These are phyloP conservation scores for Thelonectria olida DNA, from an alignment of 2,329 filamentous ascomycete genomes.

Conservation along the genomic window DNA sequence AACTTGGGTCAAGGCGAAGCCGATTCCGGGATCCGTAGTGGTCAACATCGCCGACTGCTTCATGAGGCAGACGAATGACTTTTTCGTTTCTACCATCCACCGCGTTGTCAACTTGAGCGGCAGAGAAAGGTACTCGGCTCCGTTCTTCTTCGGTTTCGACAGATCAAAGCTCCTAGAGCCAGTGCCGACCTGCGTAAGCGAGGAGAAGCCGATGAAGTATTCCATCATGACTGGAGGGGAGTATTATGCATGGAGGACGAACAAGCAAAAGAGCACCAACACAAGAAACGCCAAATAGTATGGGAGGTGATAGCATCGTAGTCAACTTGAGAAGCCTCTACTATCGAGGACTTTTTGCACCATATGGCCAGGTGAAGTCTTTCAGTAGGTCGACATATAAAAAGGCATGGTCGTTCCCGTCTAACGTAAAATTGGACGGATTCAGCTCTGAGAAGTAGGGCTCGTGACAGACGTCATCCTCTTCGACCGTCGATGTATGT, in stretches of 20 bases:
- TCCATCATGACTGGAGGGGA: conserved; percentile 46
- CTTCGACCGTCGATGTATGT: no score
- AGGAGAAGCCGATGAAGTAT: conserved; percentile 46
- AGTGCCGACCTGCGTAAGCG: conserved; percentile 43
- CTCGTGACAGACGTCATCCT: no score
- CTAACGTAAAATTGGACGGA: neutral
- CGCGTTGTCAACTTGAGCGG: conserved; percentile 53
- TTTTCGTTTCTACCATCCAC: conserved; percentile 60
- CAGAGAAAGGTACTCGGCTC: conserved; percentile 53
- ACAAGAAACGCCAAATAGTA: no score
- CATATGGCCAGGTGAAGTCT: neutral
- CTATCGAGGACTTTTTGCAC: no score
- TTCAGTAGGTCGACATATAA: neutral
- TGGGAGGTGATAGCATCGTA: no score
- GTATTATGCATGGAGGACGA: conserved; percentile 43
- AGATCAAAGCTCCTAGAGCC: conserved; percentile 39
- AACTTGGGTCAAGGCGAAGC: conserved; percentile 53
- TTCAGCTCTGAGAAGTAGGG: no score
- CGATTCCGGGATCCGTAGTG: conserved; percentile 54
- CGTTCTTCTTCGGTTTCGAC: conserved; percentile 57
- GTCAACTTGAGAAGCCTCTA: neutral
- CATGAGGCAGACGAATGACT: conserved; percentile 60
- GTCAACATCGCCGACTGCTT: conserved; percentile 63
- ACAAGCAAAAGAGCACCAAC: conserved; percentile 37
- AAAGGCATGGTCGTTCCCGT: neutral